A percentile compares a stretch with the other conserved stretches of the same genome.
Conservation (phyloP, 768 basidiomycete species). For the Gymnopilus junonius region DNA sequence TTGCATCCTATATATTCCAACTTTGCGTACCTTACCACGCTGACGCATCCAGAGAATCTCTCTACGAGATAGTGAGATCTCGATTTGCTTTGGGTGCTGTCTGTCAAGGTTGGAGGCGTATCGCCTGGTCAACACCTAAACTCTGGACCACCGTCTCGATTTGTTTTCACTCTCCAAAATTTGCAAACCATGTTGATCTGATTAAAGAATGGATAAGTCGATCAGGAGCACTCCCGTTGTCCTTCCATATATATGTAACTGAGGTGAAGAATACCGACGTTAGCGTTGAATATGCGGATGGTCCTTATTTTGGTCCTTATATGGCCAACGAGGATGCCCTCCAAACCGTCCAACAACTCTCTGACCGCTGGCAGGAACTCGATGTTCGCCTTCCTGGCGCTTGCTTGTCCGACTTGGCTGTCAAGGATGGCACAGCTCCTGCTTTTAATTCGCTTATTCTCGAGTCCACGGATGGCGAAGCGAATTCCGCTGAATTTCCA, state of each 20-base stretch:
- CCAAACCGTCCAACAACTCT: not conserved
- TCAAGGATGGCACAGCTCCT: not conserved
- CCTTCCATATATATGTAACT: not conserved
- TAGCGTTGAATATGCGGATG: too few relatives aligned
- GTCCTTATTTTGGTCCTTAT: too few relatives aligned
- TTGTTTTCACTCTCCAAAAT: not conserved
- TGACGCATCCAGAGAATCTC: not conserved
- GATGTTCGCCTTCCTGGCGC: not conserved
- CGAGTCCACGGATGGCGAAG: not conserved
- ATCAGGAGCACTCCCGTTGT: not conserved
- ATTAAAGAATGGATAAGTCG: not conserved
- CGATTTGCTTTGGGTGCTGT: not conserved
- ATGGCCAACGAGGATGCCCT: too few relatives aligned
- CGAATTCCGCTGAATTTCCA: not conserved
- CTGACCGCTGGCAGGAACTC: not conserved
- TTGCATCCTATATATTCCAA: not conserved
- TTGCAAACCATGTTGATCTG: not conserved
- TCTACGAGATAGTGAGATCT: not conserved
- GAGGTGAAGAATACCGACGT: too few relatives aligned
- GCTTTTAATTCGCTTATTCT: not conserved
- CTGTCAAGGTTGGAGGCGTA: not conserved
- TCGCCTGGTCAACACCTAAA: not conserved
- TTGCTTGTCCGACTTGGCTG: not conserved
- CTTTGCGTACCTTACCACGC: not conserved
- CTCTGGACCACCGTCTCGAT: not conserved